Base-by-base conservation (phyloP, 2,329 filamentous ascomycete genomes). In the Penicillium sumatraense region DNA sequence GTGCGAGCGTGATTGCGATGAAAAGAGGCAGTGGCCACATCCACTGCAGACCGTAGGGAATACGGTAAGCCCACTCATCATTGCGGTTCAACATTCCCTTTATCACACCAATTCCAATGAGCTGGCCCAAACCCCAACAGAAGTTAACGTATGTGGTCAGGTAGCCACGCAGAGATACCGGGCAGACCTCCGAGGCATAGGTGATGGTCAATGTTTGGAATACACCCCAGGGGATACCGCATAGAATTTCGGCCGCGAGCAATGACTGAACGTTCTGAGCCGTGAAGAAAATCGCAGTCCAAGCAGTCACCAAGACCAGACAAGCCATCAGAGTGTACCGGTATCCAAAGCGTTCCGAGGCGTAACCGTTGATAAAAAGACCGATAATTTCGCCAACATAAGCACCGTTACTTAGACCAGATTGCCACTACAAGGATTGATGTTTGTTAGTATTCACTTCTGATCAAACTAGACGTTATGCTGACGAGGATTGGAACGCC, bases 11-110 rank as follows among this genome's bases (percentile, higher is more conserved):
- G 21, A 81, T 76, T 3, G 75, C 79, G 51, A 81, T 67, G 33
- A 79, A 70, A 4, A 82, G 71, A 2, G 80, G 80, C 33, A 81
- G 59, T 1, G 80, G 80, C 80, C 80, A 82, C 75, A 81, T 81
- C 80, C 80, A 81, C 60, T 83, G 80, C 21, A 83, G 59, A 4
- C 74, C 76, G 57, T 81, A 83, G 0, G 80, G 80, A 53, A 83
- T 81, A 1, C 78, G 72, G 64, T 81, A 83, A 3, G 80, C 74
- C 80, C 80, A 82, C 59, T 82, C 65, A 51, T 80, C 80, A 2
- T 68, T 51, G 23, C 80, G 70, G 20, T 66, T 63, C 16, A 82
- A 60, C 77, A 81, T 79, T 14, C 74, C 69, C 62, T 75, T 78
- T 60, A 83, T 79, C 16, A 82, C 79, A 11, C 80, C 80, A 45